A percentile compares a stretch with the other conserved stretches of the same genome.
Evolutionary conservation across 768 basidiomycete species (phyloP).

Genomic region (Gloeophyllum trabeum): DNA sequence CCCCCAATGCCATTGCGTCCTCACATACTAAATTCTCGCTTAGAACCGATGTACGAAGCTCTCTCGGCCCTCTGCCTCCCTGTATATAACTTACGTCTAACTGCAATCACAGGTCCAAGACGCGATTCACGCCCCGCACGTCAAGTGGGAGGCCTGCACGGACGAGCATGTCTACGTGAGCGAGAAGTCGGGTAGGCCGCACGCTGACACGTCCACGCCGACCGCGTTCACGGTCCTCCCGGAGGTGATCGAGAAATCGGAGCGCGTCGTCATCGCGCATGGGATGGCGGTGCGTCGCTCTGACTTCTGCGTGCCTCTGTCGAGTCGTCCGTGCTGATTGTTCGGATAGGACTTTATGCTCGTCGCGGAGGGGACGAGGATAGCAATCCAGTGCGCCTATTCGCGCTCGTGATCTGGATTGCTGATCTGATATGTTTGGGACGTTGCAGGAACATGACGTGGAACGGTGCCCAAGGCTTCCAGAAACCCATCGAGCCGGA

Average conservation of each 20-base stretch:
- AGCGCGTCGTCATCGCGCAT: constrained; percentile 21
- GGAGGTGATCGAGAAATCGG: constrained; percentile 25
- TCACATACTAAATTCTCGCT: constrained; percentile 28
- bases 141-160: constrained; percentile 20
- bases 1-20: constrained; percentile 8
- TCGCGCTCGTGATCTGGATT: no score
- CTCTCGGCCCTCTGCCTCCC: not conserved
- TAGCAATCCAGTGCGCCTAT: constrained; percentile 25
- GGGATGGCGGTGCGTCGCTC: no score
- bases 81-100: constrained; percentile 14
- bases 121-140: constrained; percentile 25
- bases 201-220: constrained; percentile 17
- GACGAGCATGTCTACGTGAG: no score
- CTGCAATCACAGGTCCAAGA: no score
- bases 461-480: constrained; percentile 23
- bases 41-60: no score
- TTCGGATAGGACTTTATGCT: constrained; percentile 27
- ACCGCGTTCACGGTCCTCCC: constrained; percentile 22
- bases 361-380: constrained; percentile 23
- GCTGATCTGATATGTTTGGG: no score
- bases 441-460: constrained; percentile 21
- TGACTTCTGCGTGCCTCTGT: no score
- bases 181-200: constrained; percentile 14
- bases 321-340: no score
- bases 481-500: constrained; percentile 21